Conservation (phyloP, 805 yeast genomes). For the Metschnikowia reukaufii region DNA sequence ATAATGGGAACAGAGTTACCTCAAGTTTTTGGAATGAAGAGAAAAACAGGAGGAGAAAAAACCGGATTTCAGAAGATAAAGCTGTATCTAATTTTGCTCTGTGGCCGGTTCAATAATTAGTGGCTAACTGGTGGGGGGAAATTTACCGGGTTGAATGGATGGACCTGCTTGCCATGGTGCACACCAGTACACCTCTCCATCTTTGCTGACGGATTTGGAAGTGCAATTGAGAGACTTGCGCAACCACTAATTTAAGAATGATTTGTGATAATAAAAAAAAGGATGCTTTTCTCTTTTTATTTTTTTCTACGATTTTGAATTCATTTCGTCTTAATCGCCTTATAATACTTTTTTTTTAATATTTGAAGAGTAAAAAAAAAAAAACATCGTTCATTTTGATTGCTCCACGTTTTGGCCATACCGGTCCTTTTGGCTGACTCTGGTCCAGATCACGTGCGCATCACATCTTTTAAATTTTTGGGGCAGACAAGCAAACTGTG, state of each 20-base stretch:
- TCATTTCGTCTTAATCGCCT: neutral
- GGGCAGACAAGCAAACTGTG: conserved; percentile 12
- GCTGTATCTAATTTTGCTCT: conserved; percentile 8
- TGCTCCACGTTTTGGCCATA: neutral
- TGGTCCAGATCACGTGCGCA: conserved; percentile 13
- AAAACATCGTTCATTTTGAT: neutral
- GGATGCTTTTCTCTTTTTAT: neutral
- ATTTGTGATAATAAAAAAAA: neutral
- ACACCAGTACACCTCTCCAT: conserved; percentile 18
- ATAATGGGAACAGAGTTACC: neutral
- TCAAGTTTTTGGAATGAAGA: neutral
- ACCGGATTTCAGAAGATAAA: neutral
- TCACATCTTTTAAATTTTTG: neutral
- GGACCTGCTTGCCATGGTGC: conserved; percentile 18
- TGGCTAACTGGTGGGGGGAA: conserved; percentile 9
- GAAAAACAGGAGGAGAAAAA: neutral
- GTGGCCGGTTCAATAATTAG: conserved; percentile 14
- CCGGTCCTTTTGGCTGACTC: conserved; percentile 8
- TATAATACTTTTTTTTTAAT: neutral
- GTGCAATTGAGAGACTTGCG: conserved; percentile 4
- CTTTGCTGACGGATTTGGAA: conserved; percentile 11
- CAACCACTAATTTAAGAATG: neutral
- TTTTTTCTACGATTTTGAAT: neutral
- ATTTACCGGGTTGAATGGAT: conserved; percentile 12
- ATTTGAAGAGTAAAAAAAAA: no score